Evolutionary conservation across 108 stramenopile species (phyloP).

Genomic region (Ochromonas danica): DNA sequence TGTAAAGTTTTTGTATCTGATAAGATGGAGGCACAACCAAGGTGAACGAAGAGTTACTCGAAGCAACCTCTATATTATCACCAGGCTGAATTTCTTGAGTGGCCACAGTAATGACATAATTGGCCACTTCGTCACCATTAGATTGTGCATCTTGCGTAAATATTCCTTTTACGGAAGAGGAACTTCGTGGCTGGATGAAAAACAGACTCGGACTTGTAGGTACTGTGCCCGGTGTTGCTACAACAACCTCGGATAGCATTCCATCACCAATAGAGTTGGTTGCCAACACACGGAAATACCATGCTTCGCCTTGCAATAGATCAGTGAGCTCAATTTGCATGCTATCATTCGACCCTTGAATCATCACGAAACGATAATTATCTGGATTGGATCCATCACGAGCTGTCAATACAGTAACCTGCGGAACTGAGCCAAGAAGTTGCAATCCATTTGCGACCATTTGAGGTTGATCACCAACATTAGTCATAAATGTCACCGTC

Average conservation of each 20-base stretch:
- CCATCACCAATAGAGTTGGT: conserved; percentile 54
- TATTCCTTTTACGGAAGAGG: conserved; percentile 47
- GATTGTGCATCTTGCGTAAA: conserved; percentile 53
- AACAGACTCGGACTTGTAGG: conserved; percentile 40
- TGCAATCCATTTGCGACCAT: conserved; percentile 28
- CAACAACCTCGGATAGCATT: conserved; percentile 30
- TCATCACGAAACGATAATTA: conserved; percentile 43
- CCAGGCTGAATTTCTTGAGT: not conserved
- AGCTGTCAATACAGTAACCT: conserved; percentile 36
- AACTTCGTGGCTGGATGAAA: conserved; percentile 37
- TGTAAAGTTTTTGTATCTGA: conserved; percentile 58
- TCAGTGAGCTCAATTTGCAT: conserved; percentile 43
- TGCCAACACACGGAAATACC: conserved; percentile 59
- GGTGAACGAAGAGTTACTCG: not conserved
- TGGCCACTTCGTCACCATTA: conserved; percentile 55
- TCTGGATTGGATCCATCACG: conserved; percentile 52
- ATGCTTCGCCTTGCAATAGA: conserved; percentile 53
- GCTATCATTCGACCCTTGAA: conserved; percentile 37
- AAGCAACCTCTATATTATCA: not conserved
- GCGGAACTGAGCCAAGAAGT: not conserved
- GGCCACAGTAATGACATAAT: conserved; percentile 52
- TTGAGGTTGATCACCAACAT: conserved; percentile 48
- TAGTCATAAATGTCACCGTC: conserved; percentile 45
- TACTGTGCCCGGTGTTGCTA: conserved; percentile 53
- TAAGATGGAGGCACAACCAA: conserved; percentile 30